Evolutionary conservation across 805 yeast species (phyloP).

Genomic region (Candida pini): DNA sequence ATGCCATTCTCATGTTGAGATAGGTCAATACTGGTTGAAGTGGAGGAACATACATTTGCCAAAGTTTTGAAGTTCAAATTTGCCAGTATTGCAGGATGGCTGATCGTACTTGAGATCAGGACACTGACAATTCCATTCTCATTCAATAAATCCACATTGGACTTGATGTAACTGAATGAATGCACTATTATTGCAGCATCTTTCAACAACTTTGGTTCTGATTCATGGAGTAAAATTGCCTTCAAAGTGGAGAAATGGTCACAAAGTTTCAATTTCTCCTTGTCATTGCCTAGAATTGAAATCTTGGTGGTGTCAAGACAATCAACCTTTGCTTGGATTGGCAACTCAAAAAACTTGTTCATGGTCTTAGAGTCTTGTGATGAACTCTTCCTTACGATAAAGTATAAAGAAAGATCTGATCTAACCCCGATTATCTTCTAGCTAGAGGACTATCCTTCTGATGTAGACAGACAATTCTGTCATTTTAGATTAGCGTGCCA

Average conservation of each 20-base stretch:
- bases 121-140: conserved; percentile 8
- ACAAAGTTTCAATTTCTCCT: conserved; percentile 17
- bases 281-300: conserved; percentile 26
- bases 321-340: conserved; percentile 6
- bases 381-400: too few relatives aligned
- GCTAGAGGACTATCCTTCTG: too few relatives aligned
- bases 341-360: conserved; percentile 3
- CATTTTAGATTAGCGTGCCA: too few relatives aligned
- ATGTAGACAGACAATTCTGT: too few relatives aligned
- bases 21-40: conserved; percentile 12
- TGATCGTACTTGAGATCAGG: conserved; percentile 17
- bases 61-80: conserved; percentile 23
- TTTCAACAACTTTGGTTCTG: conserved; percentile 11
- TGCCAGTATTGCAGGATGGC: conserved; percentile 14
- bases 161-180: conserved; percentile 22
- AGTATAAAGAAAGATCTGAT: too few relatives aligned
- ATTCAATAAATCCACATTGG: conserved; percentile 17
- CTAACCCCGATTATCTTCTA: too few relatives aligned
- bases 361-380: too few relatives aligned
- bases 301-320: conserved; percentile 13
- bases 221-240: conserved; percentile 8
- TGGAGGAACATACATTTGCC: conserved; percentile 18
- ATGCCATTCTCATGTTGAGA: conserved; percentile 6
- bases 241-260: conserved; percentile 10
- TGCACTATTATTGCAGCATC: conserved; percentile 23